Conservation (phyloP, 805 yeast genomes). For the Peterozyma xylosa region DNA sequence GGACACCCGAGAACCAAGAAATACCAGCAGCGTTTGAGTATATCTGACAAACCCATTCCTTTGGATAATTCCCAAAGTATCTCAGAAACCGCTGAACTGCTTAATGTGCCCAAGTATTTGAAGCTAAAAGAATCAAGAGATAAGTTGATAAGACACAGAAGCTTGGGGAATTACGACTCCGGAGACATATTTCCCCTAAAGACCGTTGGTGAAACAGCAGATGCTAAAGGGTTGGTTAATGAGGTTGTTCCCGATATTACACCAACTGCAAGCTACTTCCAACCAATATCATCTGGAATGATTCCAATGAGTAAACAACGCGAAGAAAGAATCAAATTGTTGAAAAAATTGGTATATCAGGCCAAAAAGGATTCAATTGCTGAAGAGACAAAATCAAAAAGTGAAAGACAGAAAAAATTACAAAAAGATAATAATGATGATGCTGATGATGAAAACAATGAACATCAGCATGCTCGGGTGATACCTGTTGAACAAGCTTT, state of each 20-base stretch:
- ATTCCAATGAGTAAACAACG: constrained; percentile 2
- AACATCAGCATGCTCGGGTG: no score
- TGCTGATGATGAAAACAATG: background rate
- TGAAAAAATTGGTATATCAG: constrained; percentile 4
- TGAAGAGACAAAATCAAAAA: background rate
- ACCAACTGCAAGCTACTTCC: background rate
- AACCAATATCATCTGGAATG: constrained; percentile 3
- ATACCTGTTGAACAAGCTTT: no score
- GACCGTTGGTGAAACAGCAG: background rate
- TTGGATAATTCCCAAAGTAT: background rate
- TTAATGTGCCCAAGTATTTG: background rate
- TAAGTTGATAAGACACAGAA: background rate
- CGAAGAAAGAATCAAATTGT: constrained; percentile 4
- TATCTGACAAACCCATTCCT: constrained; percentile 7
- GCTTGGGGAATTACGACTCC: background rate
- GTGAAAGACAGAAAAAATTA: background rate
- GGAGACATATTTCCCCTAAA: constrained; percentile 2
- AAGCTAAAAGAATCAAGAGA: constrained; percentile 6
- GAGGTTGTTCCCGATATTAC: background rate
- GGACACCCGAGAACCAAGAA: background rate
- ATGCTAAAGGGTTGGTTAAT: background rate
- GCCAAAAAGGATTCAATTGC: background rate
- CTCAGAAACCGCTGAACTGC: background rate
- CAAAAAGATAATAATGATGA: background rate
- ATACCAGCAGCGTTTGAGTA: background rate